Base-by-base conservation (phyloP, 306 rosid genomes). In the Phaseolus lunatus region DNA sequence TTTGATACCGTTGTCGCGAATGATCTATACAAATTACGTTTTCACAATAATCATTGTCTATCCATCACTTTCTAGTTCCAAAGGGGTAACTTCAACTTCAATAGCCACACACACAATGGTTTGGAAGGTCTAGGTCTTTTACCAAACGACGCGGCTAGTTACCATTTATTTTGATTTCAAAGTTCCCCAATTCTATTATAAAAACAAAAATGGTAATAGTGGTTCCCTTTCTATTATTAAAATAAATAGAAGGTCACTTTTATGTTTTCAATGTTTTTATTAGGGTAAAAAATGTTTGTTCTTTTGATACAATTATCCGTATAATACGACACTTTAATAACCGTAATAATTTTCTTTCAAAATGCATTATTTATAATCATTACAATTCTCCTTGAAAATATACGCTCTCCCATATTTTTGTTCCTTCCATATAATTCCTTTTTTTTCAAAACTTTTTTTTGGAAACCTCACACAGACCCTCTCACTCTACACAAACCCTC, bases 81-180 rank as follows among this genome's bases (percentile, higher is more conserved):
- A 13, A 57, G 12, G 8, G 9, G 33, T 5, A 54, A 54, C 6
- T 54, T 53, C 27, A 20, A 3, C 26, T 7, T 11, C 35, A 57
- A 35, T 23, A 7, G 35, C n/a, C n/a, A n/a, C n/a, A 2, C 65
- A 58, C 7, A 24, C 35, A 61, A 31, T 26, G 44, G 13, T 61
- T 61, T 61, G 43, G 43, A 29, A 15, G 67, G 67, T 29, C 45
- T 7, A 3, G 13, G 45, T 62, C 24, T 43, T 59, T 29, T 29
- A 27, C 37, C 37, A 29, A 61, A 59, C 4, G 1, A 62, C 68
- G 68, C 68, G 45, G 26, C n/a, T 62, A 62, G 24, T n/a, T 62
- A 33, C 47, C 1, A 62, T 44, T 62, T 62, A 62, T 31, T 33
- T 62, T 62, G 45, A 62, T 62, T 62, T 62, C 45, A 62, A 62